Percentiles rank a stretch among this genome's conserved stretches.
Evolutionary conservation across 805 yeast genomes (phyloP).

Genomic region (Spathaspora sp.): DNA sequence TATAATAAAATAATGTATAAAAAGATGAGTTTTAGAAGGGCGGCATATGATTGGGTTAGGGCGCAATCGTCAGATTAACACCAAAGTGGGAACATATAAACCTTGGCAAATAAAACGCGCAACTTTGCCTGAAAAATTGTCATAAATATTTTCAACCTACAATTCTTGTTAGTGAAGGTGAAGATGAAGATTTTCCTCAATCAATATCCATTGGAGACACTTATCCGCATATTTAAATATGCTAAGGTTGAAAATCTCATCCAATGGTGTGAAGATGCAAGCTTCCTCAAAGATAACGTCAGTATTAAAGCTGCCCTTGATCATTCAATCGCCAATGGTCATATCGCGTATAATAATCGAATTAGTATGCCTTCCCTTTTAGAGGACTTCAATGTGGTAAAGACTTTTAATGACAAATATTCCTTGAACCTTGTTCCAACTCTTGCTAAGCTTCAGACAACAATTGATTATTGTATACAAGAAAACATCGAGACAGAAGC

Average conservation of each 20-base stretch:
- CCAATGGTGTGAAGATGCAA: not conserved
- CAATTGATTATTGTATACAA: slow-evolving; percentile 5
- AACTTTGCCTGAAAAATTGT: no score
- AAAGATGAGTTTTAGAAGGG: no score
- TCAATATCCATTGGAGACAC: slow-evolving; percentile 2
- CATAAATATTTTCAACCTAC: no score
- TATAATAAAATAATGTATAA: no score
- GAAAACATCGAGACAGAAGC: slow-evolving; percentile 3
- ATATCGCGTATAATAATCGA: slow-evolving; percentile 12
- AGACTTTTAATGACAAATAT: slow-evolving; percentile 11
- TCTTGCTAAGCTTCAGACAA: slow-evolving; percentile 2
- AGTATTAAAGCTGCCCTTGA: not conserved
- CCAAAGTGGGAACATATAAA: no score
- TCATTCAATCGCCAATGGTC: not conserved
- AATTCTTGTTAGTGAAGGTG: not conserved
- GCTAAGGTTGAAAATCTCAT: not conserved
- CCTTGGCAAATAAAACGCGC: no score
- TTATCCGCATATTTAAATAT: not conserved
- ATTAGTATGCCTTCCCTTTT: slow-evolving; percentile 8
- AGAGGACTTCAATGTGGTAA: slow-evolving; percentile 13
- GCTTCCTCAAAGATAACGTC: not conserved
- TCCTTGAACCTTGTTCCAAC: slow-evolving; percentile 4
- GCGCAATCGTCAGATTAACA: no score
- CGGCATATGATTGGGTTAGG: no score
- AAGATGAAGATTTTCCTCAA: not conserved